phyloP scores from a whole-genome alignment of 192 early-diverging fungal genomes.

The Gaertneriomyces sp. region DNA sequence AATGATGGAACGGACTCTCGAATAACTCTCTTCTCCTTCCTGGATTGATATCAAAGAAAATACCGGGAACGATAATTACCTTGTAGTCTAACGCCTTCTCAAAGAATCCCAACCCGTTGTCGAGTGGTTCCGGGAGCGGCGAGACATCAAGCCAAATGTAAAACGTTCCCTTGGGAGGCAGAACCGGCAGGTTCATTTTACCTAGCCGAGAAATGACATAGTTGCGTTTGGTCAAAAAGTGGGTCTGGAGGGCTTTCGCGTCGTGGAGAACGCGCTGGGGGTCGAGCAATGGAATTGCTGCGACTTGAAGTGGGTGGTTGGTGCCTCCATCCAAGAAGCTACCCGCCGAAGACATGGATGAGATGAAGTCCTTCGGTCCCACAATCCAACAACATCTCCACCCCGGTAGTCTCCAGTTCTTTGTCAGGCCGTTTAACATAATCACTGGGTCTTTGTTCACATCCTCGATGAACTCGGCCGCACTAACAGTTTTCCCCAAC shows the following conservation, averaged over 20 bases:
- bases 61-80: conserved; percentile 50
- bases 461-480: conserved; percentile 46
- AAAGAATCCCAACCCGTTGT: conserved; percentile 53
- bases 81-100: conserved; percentile 54
- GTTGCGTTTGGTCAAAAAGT: conserved; percentile 48
- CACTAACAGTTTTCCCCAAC: conserved; percentile 41
- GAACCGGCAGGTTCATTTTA: conserved; percentile 40
- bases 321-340: conserved; percentile 55
- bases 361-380: conserved; percentile 49
- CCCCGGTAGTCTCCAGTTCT: conserved; percentile 55
- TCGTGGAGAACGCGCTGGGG: conserved; percentile 37
- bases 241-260: conserved; percentile 42
- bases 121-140: conserved; percentile 46
- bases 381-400: conserved; percentile 59
- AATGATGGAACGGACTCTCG: conserved; percentile 52
- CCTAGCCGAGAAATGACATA: conserved; percentile 42
- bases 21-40: conserved; percentile 51
- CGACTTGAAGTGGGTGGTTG: conserved; percentile 51
- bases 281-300: conserved; percentile 49
- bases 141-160: conserved; percentile 54
- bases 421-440: conserved; percentile 46
- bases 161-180: conserved; percentile 51
- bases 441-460: conserved; percentile 50
- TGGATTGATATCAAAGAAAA: conserved; percentile 60
- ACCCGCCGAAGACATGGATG: conserved; percentile 47